Evolutionary conservation across 768 basidiomycete genomes (phyloP).

Genomic region (Termitomyces bulborhizus): DNA sequence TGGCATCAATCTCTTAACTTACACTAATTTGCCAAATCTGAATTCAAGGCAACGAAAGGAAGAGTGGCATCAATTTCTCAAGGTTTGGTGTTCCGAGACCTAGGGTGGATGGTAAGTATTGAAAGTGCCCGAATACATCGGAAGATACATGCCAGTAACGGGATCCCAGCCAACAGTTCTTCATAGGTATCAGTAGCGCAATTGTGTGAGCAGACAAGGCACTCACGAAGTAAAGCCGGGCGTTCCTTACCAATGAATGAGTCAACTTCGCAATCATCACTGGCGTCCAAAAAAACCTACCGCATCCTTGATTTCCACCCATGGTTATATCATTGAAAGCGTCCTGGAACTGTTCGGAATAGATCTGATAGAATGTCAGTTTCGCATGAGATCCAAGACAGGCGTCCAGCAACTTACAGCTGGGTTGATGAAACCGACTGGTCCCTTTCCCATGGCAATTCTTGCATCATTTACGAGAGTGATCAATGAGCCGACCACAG

Average conservation of each 20-base stretch:
- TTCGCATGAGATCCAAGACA: background rate
- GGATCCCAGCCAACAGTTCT: slow-evolving; percentile 38
- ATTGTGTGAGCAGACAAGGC: background rate
- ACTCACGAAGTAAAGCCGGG: slow-evolving; percentile 31
- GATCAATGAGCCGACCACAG: slow-evolving; percentile 44
- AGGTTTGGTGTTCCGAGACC: slow-evolving; percentile 35
- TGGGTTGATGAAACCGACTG: slow-evolving; percentile 48
- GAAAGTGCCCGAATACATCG: background rate
- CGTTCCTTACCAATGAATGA: slow-evolving; percentile 18
- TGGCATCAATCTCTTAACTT: slow-evolving; percentile 21
- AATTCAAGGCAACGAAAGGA: slow-evolving; percentile 27
- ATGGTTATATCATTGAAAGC: slow-evolving; percentile 37
- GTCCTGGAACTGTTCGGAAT: slow-evolving; percentile 24
- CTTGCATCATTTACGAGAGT: slow-evolving; percentile 50
- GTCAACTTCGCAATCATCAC: background rate
- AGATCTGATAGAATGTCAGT: slow-evolving; percentile 23
- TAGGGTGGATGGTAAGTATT: slow-evolving; percentile 7
- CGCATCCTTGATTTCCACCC: slow-evolving; percentile 36
- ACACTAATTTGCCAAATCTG: background rate
- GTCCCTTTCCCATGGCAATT: slow-evolving; percentile 30
- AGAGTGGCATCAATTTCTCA: slow-evolving; percentile 23
- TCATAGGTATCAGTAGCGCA: background rate
- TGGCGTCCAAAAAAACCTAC: slow-evolving; percentile 12
- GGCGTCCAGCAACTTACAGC: slow-evolving; percentile 16
- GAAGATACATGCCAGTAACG: slow-evolving; percentile 24